phyloP scores from a whole-genome alignment of 805 yeast genomes.

The Helenozyma baotianmanensis region DNA sequence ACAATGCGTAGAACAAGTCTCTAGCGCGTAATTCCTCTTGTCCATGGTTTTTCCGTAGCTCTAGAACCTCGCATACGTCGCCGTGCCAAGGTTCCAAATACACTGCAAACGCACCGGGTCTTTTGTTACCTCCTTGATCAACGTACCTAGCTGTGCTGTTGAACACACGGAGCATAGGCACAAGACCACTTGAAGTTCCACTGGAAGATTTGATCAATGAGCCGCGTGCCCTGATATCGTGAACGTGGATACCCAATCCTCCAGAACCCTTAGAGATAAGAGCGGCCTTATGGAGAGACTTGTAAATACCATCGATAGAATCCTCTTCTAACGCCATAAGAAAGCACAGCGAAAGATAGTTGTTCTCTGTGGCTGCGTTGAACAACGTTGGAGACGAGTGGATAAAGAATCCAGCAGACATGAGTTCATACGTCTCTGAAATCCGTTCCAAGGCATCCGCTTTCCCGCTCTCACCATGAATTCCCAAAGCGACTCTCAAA shows the following conservation, averaged over 20 bases:
- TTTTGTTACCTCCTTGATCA: slow-evolving; percentile 96
- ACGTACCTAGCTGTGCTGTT: slow-evolving; percentile 96
- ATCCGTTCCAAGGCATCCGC: slow-evolving; percentile 32
- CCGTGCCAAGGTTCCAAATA: slow-evolving; percentile 97
- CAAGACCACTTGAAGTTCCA: slow-evolving; percentile 87
- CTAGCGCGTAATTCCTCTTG: slow-evolving; percentile 92
- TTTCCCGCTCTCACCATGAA: slow-evolving; percentile 67
- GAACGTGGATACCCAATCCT: slow-evolving; percentile 88
- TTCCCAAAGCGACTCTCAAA: slow-evolving; percentile 89
- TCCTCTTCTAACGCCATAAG: slow-evolving; percentile 88
- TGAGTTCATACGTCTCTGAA: slow-evolving; percentile 77
- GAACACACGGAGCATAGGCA: slow-evolving; percentile 95
- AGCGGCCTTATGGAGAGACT: slow-evolving; percentile 83
- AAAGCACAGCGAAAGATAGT: slow-evolving; percentile 90
- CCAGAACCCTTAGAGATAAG: slow-evolving; percentile 92
- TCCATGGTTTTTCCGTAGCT: slow-evolving; percentile 89
- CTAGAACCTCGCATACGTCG: slow-evolving; percentile 82
- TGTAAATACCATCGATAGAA: slow-evolving; percentile 92
- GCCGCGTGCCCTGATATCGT: slow-evolving; percentile 82
- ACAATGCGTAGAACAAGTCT: slow-evolving; percentile 86
- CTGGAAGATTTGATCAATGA: slow-evolving; percentile 87
- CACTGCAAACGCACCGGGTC: slow-evolving; percentile 96
- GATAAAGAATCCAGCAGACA: slow-evolving; percentile 84
- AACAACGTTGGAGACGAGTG: slow-evolving; percentile 95
- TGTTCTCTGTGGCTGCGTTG: slow-evolving; percentile 85